Conservation (phyloP, 2,329 filamentous ascomycete genomes). For the Nemania sp. region DNA sequence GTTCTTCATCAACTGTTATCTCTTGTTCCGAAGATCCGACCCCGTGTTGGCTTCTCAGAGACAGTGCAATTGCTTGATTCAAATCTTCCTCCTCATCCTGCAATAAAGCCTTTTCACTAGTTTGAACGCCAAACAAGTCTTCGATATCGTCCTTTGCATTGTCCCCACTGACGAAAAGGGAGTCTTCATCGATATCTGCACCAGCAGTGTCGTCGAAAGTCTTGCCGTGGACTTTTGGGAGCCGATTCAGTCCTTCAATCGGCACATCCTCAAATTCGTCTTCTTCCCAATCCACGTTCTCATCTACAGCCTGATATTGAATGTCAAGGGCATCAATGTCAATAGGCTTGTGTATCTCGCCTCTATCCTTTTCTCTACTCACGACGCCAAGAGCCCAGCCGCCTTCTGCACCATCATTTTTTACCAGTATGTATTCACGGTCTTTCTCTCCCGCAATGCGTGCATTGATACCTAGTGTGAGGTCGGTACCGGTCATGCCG, state of each 20-base stretch:
- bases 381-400: constrained; percentile 97
- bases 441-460: constrained; percentile 84
- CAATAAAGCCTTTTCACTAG: constrained; percentile 43
- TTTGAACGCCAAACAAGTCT: constrained; percentile 30
- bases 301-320: constrained; percentile 59
- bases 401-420: constrained; percentile 92
- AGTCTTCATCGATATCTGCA: constrained; percentile 53
- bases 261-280: constrained; percentile 92
- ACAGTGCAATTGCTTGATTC: constrained; percentile 81
- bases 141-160: constrained; percentile 24
- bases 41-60: constrained; percentile 68
- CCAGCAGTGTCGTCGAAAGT: constrained; percentile 28
- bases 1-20: constrained; percentile 38
- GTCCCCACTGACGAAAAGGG: constrained; percentile 58
- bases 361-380: constrained; percentile 78
- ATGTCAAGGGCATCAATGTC: constrained; percentile 76
- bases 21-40: constrained; percentile 35
- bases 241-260: constrained; percentile 83
- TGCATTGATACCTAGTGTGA: constrained; percentile 66
- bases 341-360: constrained; percentile 84
- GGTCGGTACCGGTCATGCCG: constrained; percentile 80
- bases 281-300: constrained; percentile 64
- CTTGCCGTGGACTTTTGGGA: constrained; percentile 63
- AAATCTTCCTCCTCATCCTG: constrained; percentile 65
- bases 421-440: constrained; percentile 93